Evolutionary conservation across 441 rosid species (phyloP), one percentile per base, ranked within the genome.

Genomic region (Mallotus repandus): DNA sequence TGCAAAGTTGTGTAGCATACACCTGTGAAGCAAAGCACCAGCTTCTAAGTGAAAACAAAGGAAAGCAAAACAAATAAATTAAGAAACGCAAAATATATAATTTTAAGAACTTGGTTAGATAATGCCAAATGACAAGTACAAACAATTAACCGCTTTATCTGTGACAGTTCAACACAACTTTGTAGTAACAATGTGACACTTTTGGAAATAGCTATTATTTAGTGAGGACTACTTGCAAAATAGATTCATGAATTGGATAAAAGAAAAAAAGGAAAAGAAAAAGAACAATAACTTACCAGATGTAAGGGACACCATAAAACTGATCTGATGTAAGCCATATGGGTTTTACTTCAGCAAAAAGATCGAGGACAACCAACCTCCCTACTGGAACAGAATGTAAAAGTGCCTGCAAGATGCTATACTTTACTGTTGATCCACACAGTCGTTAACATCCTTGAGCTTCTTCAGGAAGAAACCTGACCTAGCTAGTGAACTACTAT

Each of bases 1-100:
- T 21, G 94, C 94, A 77, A 89, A 89, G 78, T 89, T 89, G 79
- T 87, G 91, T 60, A 89, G 90, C 94, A 89, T 87, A 75, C 94
- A 89, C 94, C 94, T 89, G 85, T 29, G 67, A 74, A 72, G 43
- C 54, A 82, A 61, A 67, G 58, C 43, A 70, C n/a, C 38, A 74
- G 66, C 22, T 64, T 41, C 49, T 19, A 54, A 5, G 7, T n/a
- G 46, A 3, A 43, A 38, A 18, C 29, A 69, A 21, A 9, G 43
- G 10, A n/a, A 60, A n/a, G 46, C 21, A 46, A 41, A 61, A 9
- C 3, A 5, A 29, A 43, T 45, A 4, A 21, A 38, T 35, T 35
- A 50, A 29, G 22, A 60, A 32, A 25, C 12, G 46, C 16, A 46
- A 41, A 61, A 9, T 2, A 5, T n/a, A 43, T 45, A 4, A 21